Evolutionary conservation across 106 monocot species (phyloP).

Genomic region (Dactylorhiza incarnata): DNA sequence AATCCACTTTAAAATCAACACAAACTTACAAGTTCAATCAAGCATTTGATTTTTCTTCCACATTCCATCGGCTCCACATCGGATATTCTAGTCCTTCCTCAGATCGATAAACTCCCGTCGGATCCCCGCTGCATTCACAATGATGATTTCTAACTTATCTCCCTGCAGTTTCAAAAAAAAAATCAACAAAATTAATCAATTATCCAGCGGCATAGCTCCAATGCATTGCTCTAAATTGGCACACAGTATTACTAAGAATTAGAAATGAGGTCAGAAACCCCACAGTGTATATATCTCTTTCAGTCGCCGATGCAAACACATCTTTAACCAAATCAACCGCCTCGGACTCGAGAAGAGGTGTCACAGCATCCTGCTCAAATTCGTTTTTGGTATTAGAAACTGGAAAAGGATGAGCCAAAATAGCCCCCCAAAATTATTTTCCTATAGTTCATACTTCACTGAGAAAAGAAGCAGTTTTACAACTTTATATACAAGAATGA

Average conservation of each 20-base stretch:
- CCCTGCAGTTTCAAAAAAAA: constrained; percentile 34
- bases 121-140: constrained; percentile 73
- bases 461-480: background rate
- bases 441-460: background rate
- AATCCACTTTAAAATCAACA: too few species aligned
- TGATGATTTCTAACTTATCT: constrained; percentile 71
- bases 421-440: too few species aligned
- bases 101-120: constrained; percentile 69
- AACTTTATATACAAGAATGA: constrained; percentile 54
- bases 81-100: constrained; percentile 48
- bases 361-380: constrained; percentile 73
- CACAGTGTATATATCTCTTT: constrained; percentile 96
- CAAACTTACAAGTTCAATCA: too few species aligned
- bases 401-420: too few species aligned
- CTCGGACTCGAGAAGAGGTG: constrained; percentile 70
- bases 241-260: constrained; percentile 27
- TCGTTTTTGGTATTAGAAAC: background rate
- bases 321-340: constrained; percentile 95
- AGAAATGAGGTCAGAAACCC: background rate
- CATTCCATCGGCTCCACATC: too few species aligned
- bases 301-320: constrained; percentile 93
- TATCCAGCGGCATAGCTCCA: too few species aligned
- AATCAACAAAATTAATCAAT: background rate
- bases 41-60: too few species aligned
- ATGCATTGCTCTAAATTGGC: too few species aligned